Base-by-base conservation (phyloP, 441 rosid species). In the Populus trichocarpa region DNA sequence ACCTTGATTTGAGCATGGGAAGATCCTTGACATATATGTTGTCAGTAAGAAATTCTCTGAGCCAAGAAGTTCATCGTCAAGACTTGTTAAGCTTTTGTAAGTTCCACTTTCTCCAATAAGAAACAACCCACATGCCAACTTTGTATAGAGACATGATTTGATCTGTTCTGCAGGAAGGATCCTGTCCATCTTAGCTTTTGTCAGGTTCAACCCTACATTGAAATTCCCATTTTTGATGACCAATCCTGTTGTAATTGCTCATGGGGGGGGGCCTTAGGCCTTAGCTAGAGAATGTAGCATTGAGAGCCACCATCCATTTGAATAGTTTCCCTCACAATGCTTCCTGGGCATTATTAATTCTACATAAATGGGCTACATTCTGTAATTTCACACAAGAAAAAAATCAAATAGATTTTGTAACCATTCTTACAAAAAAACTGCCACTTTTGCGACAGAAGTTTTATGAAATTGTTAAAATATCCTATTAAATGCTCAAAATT, bases 51-150 rank as follows among this genome's bases (percentile, higher is more conserved):
- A 75, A 84, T 77, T 80, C 78, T 42, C 75, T 66, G 70, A 74
- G 80, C 78, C 69, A 38, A 72, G 53, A 67, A 38, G 66, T 36
- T 14, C 65, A 61, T 65, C 75, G 79, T 75, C 75, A 66, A 61
- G 70, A 74, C 76, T 72, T 3, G 13, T 0, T 67, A 46, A 26
- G 14, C 50, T 77, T 76, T 72, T 71, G 71, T 73, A 80, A 78
- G 83, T 79, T 83, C 73, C 78, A 75, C 35, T 13, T 70, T 70
- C 76, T 85, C 87, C 88, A 79, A 82, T 81, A 66, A 85, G 77
- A 81, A 81, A 80, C 87, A 74, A 81, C 65, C 86, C 90, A 87
- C 90, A 88, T 88, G 90, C 84, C 77, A 82, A 46, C 79, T 68
- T 85, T 82, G 84, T 75, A 73, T 74, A 77, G 80, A 79, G 84